These are phyloP conservation scores for Cytospora leucostoma DNA, from an alignment of 2,329 filamentous ascomycete species.

Conservation along the genomic window DNA sequence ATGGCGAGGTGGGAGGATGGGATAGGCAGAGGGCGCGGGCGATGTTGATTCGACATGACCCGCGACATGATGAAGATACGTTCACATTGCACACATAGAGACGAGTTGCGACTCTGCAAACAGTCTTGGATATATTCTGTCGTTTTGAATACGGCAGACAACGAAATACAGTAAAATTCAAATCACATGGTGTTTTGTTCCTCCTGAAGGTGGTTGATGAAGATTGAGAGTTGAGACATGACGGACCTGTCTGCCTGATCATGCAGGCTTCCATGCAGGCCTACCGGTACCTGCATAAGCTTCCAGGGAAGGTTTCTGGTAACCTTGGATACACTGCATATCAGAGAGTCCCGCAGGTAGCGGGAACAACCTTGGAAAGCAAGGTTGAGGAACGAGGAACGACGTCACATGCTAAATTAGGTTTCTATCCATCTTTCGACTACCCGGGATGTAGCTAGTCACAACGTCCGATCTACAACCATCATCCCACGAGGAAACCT, in stretches of 20 bases:
- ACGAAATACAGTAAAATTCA: conserved; percentile 22
- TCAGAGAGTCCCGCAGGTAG: neutral
- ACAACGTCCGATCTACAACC: too few species aligned
- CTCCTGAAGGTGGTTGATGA: neutral
- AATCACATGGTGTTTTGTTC: neutral
- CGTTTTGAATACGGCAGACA: conserved; percentile 9
- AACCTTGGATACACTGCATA: neutral
- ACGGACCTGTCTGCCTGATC: neutral
- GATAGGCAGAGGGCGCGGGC: neutral
- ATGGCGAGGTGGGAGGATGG: neutral
- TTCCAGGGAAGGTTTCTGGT: neutral
- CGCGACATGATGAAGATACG: conserved; percentile 11
- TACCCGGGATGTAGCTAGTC: neutral
- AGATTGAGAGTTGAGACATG: neutral
- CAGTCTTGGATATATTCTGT: conserved; percentile 13
- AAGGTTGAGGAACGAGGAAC: neutral
- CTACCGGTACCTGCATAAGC: conserved; percentile 17
- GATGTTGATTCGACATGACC: neutral
- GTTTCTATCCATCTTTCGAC: neutral
- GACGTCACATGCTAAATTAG: neutral
- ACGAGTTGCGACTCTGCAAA: conserved; percentile 15
- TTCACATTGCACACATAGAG: conserved; percentile 13
- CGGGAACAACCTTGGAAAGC: neutral
- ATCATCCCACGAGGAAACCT: too few species aligned
- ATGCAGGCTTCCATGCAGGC: conserved; percentile 8